Percentiles rank a stretch among this genome's conserved stretches.
These are phyloP conservation scores for Theobroma cacao DNA, from an alignment of 345 rosid species.

Conservation along the genomic window DNA sequence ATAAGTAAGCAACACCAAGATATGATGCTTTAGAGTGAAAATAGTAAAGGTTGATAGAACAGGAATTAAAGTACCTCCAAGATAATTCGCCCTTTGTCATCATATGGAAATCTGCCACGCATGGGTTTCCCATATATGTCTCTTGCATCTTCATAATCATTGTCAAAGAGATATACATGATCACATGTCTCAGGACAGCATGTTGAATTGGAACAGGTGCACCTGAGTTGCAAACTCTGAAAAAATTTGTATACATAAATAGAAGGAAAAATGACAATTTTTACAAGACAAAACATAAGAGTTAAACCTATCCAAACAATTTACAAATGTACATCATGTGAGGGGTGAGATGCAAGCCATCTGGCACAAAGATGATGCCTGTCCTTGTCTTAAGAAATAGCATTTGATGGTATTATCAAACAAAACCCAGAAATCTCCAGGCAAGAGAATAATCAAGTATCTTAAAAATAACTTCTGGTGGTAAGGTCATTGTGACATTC, in stretches of 20 bases:
- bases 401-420: neutral
- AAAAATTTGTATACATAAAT: neutral
- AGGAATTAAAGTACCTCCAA: constrained; percentile 62
- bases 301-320: neutral
- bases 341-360: neutral
- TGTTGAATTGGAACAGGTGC: constrained; percentile 56
- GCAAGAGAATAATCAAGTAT: neutral
- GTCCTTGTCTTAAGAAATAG: neutral
- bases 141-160: constrained; percentile 90
- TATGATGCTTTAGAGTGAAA: neutral
- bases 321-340: neutral
- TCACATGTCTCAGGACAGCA: constrained; percentile 78
- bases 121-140: constrained; percentile 78
- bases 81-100: constrained; percentile 69
- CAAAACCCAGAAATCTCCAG: neutral
- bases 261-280: neutral
- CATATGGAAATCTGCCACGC: constrained; percentile 80
- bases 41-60: neutral
- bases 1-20: neutral
- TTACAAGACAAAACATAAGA: neutral
- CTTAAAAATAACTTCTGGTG: neutral
- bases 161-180: constrained; percentile 89
- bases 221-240: constrained; percentile 72
- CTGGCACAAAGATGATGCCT: neutral
- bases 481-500: neutral